Percentiles rank a stretch among this genome's conserved stretches.
Evolutionary conservation across 2,329 filamentous ascomycete genomes (phyloP).

Genomic region (Colletotrichum lini): DNA sequence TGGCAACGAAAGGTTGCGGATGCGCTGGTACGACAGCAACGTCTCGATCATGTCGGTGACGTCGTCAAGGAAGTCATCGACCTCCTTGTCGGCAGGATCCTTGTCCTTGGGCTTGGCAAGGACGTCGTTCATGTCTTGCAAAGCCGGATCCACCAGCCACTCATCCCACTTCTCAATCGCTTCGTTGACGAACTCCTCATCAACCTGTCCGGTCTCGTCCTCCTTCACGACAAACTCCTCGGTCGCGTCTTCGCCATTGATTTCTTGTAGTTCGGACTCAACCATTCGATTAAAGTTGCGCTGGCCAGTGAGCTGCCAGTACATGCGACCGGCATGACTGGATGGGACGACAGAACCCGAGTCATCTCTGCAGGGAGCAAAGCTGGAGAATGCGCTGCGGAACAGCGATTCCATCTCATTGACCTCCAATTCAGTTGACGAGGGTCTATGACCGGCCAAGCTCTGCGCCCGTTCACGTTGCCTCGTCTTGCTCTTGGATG

Average conservation of each 20-base stretch:
- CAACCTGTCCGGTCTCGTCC: slow-evolving; percentile 52
- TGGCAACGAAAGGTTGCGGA: slow-evolving; percentile 79
- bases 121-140: slow-evolving; percentile 60
- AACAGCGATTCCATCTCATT: slow-evolving; percentile 82
- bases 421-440: slow-evolving; percentile 69
- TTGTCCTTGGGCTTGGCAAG: slow-evolving; percentile 61
- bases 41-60: slow-evolving; percentile 84
- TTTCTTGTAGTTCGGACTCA: slow-evolving; percentile 64
- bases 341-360: slow-evolving; percentile 78
- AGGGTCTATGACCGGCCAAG: slow-evolving; percentile 71
- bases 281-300: slow-evolving; percentile 76
- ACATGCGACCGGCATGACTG: slow-evolving; percentile 76
- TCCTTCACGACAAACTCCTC: slow-evolving; percentile 50
- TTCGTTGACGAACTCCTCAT: slow-evolving; percentile 67
- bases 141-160: slow-evolving; percentile 68
- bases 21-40: slow-evolving; percentile 83
- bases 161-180: slow-evolving; percentile 73
- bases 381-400: slow-evolving; percentile 83
- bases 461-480: slow-evolving; percentile 82
- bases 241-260: slow-evolving; percentile 54
- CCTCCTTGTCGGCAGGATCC: slow-evolving; percentile 33
- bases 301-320: slow-evolving; percentile 82
- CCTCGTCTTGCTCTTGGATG: slow-evolving; percentile 70
- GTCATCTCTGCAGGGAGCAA: slow-evolving; percentile 83
- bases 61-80: slow-evolving; percentile 70